These are phyloP conservation scores for Alternaria tenuissima DNA, from an alignment of 2,329 filamentous ascomycete genomes.

Conservation along the genomic window DNA sequence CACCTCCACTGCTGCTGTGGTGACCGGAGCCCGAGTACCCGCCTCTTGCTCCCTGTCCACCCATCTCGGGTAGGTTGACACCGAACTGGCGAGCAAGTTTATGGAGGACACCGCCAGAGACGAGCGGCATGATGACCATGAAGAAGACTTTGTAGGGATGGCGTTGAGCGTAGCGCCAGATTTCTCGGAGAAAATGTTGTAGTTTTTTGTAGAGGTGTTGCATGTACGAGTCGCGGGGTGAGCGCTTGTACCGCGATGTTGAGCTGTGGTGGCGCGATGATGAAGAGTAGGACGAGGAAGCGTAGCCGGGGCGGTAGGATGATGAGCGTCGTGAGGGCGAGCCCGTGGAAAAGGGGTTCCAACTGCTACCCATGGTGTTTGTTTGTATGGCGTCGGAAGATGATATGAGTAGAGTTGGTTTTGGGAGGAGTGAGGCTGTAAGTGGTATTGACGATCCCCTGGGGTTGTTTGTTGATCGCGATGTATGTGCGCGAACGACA, in stretches of 20 bases:
- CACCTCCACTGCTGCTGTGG: background rate
- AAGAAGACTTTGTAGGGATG: conserved; percentile 92
- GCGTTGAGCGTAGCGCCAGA: conserved; percentile 80
- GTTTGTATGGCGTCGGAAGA: background rate
- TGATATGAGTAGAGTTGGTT: conserved; percentile 20
- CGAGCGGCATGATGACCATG: conserved; percentile 84
- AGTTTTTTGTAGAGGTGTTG: conserved; percentile 76
- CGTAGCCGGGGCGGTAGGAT: conserved; percentile 41
- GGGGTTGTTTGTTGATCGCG: conserved; percentile 2
- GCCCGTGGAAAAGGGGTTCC: conserved; percentile 44
- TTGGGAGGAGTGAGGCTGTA: conserved; percentile 15
- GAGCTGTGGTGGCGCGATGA: conserved; percentile 57
- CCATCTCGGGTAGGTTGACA: conserved; percentile 71
- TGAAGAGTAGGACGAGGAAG: conserved; percentile 39
- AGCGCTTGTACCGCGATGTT: conserved; percentile 78
- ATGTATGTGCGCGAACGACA: conserved; percentile 16
- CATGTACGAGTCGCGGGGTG: conserved; percentile 80
- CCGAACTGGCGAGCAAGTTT: conserved; percentile 82
- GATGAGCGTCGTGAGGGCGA: conserved; percentile 31
- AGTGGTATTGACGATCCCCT: conserved; percentile 6
- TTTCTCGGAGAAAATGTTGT: conserved; percentile 79
- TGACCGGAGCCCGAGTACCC: conserved; percentile 34
- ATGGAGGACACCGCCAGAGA: conserved; percentile 82
- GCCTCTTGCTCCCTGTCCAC: conserved; percentile 36
- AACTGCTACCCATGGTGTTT: conserved; percentile 42